A percentile compares a stretch with the other conserved stretches of the same genome.
phyloP scores from a whole-genome alignment of 768 basidiomycete genomes.

The Russula compacta region DNA sequence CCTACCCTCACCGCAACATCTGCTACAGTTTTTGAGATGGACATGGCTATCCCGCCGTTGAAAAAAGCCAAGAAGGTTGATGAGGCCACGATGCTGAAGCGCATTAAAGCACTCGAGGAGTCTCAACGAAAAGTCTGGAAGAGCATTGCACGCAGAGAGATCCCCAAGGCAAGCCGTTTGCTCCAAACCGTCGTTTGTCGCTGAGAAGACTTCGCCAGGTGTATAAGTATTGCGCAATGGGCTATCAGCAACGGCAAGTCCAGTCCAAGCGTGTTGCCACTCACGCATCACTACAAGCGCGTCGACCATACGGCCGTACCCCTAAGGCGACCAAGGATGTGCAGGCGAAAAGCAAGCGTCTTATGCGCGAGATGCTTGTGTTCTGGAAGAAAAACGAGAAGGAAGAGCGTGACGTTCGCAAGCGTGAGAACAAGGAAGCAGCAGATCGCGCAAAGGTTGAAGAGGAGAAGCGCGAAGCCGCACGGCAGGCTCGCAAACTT shows the following conservation, averaged over 20 bases:
- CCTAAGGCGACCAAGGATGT: slow-evolving; percentile 74
- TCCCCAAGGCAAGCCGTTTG: slow-evolving; percentile 54
- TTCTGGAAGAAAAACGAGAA: slow-evolving; percentile 99
- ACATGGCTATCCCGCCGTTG: slow-evolving; percentile 59
- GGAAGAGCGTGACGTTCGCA: slow-evolving; percentile 86
- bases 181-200: not conserved
- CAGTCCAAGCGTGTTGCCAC: slow-evolving; percentile 72
- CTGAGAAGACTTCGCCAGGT: slow-evolving; percentile 39
- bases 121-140: slow-evolving; percentile 85
- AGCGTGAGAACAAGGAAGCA: slow-evolving; percentile 92
- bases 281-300: slow-evolving; percentile 67
- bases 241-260: slow-evolving; percentile 54
- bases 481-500: slow-evolving; percentile 88
- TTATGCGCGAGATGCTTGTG: slow-evolving; percentile 93
- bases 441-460: slow-evolving; percentile 79
- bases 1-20: slow-evolving; percentile 47
- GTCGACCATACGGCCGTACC: slow-evolving; percentile 63
- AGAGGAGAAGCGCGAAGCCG: slow-evolving; percentile 89
- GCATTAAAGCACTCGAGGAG: slow-evolving; percentile 71
- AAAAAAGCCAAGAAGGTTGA: slow-evolving; percentile 74
- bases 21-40: slow-evolving; percentile 61
- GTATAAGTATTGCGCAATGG: slow-evolving; percentile 64
- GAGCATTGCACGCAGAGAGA: slow-evolving; percentile 75
- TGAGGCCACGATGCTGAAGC: slow-evolving; percentile 59
- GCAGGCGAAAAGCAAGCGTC: slow-evolving; percentile 74